Percentiles rank a stretch among this genome's conserved stretches.
These are phyloP conservation scores for Xylaria nigripes DNA, from an alignment of 495 filamentous ascomycete species.

Conservation along the genomic window DNA sequence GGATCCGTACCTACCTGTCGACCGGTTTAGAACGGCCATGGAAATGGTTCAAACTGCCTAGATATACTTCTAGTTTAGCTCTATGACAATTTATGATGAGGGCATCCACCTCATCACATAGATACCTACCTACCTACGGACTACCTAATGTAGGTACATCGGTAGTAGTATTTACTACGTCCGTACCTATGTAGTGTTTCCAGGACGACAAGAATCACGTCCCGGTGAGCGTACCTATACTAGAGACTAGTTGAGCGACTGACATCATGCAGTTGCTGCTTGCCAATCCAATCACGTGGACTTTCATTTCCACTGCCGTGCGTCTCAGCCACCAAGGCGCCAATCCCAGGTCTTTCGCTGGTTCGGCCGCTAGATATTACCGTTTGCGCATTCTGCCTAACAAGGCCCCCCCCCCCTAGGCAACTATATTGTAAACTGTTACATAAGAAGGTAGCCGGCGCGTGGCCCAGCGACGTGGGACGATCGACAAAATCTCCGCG, in stretches of 20 bases:
- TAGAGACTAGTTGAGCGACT: background rate
- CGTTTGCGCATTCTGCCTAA: slow-evolving; percentile 1
- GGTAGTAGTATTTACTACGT: too few relatives aligned
- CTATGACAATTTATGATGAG: background rate
- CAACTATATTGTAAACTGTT: background rate
- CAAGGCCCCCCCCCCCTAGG: background rate
- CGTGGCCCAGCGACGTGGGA: slow-evolving; percentile 9
- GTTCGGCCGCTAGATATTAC: slow-evolving; percentile 6
- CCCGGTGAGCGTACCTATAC: too few relatives aligned
- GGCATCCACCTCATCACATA: background rate
- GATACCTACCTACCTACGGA: too few relatives aligned
- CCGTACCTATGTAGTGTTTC: too few relatives aligned
- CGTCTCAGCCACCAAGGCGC: slow-evolving; percentile 1
- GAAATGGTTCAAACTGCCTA: too few relatives aligned
- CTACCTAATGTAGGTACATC: too few relatives aligned
- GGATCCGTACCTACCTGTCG: too few relatives aligned
- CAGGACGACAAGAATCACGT: too few relatives aligned
- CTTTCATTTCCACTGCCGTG: slow-evolving; percentile 6
- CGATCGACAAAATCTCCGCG: slow-evolving; percentile 10
- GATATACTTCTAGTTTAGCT: too few relatives aligned
- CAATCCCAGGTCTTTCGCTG: slow-evolving; percentile 1
- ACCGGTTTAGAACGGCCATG: slow-evolving; percentile 2
- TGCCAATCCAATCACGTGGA: slow-evolving; percentile 6
- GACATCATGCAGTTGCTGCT: background rate
- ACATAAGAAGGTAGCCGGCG: background rate